phyloP scores from a whole-genome alignment of 345 rosid species.

The Heritiera littoralis region DNA sequence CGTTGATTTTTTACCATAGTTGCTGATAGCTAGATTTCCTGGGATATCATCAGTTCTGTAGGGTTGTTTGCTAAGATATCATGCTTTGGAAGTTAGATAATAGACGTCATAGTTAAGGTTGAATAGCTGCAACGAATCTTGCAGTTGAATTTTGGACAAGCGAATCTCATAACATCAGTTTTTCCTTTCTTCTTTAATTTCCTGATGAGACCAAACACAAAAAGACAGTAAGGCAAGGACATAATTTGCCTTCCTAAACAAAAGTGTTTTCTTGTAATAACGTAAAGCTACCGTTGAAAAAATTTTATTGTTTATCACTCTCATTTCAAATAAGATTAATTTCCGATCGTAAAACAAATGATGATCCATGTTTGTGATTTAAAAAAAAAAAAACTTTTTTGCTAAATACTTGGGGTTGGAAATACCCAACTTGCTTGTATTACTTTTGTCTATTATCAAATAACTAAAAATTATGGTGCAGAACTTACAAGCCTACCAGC shows the following conservation, averaged over 20 bases:
- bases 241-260: slow-evolving; percentile 15
- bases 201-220: slow-evolving; percentile 9
- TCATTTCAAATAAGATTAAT: too few relatives aligned
- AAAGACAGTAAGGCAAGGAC: slow-evolving; percentile 9
- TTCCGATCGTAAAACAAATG: too few relatives aligned
- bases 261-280: slow-evolving; percentile 18
- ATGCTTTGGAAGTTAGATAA: slow-evolving; percentile 20
- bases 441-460: too few relatives aligned
- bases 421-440: too few relatives aligned
- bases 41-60: slow-evolving; percentile 5
- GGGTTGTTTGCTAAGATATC: slow-evolving; percentile 15
- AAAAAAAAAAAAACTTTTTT: too few relatives aligned
- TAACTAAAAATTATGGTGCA: background rate
- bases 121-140: slow-evolving; percentile 20
- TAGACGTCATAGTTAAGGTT: slow-evolving; percentile 17
- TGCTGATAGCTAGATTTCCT: slow-evolving; percentile 13
- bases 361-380: too few relatives aligned
- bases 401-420: too few relatives aligned
- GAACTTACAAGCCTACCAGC: background rate
- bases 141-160: background rate
- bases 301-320: too few relatives aligned
- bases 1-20: slow-evolving; percentile 18
- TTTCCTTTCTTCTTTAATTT: background rate
- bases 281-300: too few relatives aligned
- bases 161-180: background rate